Evolutionary conservation across 139 green algal genomes (phyloP).

Genomic region (Trebouxia sp.): DNA sequence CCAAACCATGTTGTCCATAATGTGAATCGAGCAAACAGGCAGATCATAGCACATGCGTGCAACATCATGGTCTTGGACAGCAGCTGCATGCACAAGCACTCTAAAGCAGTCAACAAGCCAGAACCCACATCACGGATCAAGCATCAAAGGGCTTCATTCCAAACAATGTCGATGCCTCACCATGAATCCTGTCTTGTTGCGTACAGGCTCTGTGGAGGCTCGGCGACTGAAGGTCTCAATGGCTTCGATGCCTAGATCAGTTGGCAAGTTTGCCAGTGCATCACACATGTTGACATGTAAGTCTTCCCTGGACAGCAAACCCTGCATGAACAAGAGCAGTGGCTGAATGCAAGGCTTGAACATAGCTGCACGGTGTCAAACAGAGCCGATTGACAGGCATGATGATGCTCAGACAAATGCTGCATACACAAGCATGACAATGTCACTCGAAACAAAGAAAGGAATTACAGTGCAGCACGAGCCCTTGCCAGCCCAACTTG

Average conservation of each 20-base stretch:
- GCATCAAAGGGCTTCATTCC: background rate
- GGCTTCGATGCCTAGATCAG: constrained; percentile 46
- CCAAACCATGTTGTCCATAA: background rate
- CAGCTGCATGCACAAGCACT: background rate
- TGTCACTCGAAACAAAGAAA: no score
- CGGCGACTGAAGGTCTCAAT: constrained; percentile 43
- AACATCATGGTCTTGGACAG: background rate
- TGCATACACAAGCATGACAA: no score
- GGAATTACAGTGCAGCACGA: no score
- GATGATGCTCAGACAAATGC: no score
- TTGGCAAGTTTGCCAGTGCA: constrained; percentile 49
- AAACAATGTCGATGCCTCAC: no score
- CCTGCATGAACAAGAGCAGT: constrained; percentile 19
- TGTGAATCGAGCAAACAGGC: background rate
- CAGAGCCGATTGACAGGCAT: no score
- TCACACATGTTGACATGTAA: constrained; percentile 52
- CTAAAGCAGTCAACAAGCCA: background rate
- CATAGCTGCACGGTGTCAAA: no score
- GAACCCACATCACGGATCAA: background rate
- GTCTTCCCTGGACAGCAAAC: constrained; percentile 44
- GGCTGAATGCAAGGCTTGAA: background rate
- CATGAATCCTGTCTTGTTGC: constrained; percentile 62
- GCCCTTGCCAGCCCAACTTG: no score
- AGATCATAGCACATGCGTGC: background rate
- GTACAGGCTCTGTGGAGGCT: constrained; percentile 45